Evolutionary conservation across 2,329 filamentous ascomycete genomes (phyloP).

Genomic region (Scleromitrula shiraiana): DNA sequence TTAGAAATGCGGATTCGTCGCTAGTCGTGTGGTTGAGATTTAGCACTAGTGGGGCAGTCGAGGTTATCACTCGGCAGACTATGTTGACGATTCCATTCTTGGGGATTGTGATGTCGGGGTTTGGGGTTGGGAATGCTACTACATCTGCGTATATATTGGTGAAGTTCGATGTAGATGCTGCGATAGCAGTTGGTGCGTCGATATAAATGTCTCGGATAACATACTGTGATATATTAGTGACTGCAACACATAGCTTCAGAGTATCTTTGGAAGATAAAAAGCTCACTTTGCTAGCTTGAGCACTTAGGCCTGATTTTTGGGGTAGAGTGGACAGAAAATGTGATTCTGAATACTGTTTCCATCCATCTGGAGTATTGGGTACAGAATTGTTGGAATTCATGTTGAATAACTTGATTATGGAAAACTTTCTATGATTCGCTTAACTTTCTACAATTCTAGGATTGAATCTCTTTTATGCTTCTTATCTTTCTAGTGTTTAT

Average conservation of each 20-base stretch:
- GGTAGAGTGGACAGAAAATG: background rate
- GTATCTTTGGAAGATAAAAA: too few species aligned
- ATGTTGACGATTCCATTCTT: background rate
- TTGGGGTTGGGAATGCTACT: background rate
- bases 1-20: background rate
- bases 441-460: too few species aligned
- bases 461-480: too few species aligned
- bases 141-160: background rate
- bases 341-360: background rate
- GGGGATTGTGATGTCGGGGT: background rate
- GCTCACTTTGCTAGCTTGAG: background rate
- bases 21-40: background rate
- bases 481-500: too few species aligned
- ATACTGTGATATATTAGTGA: background rate
- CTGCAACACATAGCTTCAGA: background rate
- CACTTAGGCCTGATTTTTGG: background rate
- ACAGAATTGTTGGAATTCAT: background rate
- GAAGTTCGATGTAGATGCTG: background rate
- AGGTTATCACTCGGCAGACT: background rate
- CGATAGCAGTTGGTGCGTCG: background rate
- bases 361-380: background rate
- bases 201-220: background rate
- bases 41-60: background rate
- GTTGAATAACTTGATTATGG: background rate
- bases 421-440: too few species aligned